phyloP scores from a whole-genome alignment of 176 grass and related monocot species.

The Guadua angustifolia region DNA sequence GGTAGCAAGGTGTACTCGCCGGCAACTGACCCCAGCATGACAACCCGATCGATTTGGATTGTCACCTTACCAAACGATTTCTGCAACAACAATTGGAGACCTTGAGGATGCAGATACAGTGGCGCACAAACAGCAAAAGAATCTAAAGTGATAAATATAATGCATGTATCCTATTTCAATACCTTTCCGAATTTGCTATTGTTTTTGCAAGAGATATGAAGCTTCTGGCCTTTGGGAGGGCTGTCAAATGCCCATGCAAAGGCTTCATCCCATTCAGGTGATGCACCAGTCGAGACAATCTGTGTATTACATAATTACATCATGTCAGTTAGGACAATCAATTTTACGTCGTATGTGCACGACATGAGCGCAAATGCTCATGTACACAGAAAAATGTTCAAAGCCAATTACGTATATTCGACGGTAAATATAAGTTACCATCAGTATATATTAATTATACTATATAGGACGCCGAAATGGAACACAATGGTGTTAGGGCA shows the following conservation, averaged over 20 bases:
- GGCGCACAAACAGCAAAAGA: neutral
- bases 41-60: conserved; percentile 95
- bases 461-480: too few species aligned
- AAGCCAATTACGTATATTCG: neutral
- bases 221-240: conserved; percentile 97
- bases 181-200: conserved; percentile 99
- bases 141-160: neutral
- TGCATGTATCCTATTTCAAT: conserved; percentile 18
- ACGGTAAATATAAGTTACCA: neutral
- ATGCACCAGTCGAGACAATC: conserved; percentile 88
- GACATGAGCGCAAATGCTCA: neutral
- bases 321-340: neutral
- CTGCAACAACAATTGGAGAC: conserved; percentile 50
- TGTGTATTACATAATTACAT: conserved; percentile 28
- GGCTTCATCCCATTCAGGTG: conserved; percentile 97
- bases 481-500: too few species aligned
- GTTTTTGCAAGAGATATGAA: conserved; percentile 99
- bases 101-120: conserved; percentile 15
- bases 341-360: neutral
- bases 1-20: conserved; percentile 94
- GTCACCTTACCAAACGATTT: conserved; percentile 97
- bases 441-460: neutral
- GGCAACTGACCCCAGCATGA: conserved; percentile 95
- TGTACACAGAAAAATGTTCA: neutral
- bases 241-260: conserved; percentile 98